Evolutionary conservation across 2,329 filamentous ascomycete species (phyloP).

Genomic region (Monilinia aucupariae): DNA sequence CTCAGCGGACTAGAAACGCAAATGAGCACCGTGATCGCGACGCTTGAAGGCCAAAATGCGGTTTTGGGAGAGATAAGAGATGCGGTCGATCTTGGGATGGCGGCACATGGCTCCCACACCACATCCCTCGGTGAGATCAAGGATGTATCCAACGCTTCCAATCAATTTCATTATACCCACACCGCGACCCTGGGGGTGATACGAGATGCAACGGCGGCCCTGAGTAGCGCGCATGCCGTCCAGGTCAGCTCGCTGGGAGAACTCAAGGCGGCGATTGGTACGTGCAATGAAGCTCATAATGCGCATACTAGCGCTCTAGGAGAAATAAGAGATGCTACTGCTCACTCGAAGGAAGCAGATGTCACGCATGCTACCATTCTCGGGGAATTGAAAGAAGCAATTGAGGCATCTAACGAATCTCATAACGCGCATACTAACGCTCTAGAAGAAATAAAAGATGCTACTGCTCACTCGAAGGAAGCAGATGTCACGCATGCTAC

Average conservation of each 20-base stretch:
- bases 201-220: conserved; percentile 19
- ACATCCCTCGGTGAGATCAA: conserved; percentile 16
- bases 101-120: conserved; percentile 26
- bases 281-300: conserved; percentile 16
- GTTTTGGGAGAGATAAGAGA: conserved; percentile 20
- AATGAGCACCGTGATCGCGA: background rate
- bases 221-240: conserved; percentile 20
- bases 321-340: conserved; percentile 23
- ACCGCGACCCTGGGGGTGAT: conserved; percentile 21
- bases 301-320: conserved; percentile 21
- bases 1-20: background rate
- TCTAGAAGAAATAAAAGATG: conserved; percentile 24
- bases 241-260: conserved; percentile 19
- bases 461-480: conserved; percentile 12
- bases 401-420: conserved; percentile 15
- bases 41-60: conserved; percentile 23
- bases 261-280: conserved; percentile 19
- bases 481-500: conserved; percentile 24
- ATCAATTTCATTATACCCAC: conserved; percentile 22
- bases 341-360: conserved; percentile 19
- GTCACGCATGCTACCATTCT: conserved; percentile 21
- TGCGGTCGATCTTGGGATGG: conserved; percentile 7
- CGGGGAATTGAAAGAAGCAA: conserved; percentile 20
- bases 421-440: conserved; percentile 20
- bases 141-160: conserved; percentile 3